A percentile compares a stretch with the other conserved stretches of the same genome.
These are phyloP conservation scores for Tuber calosporum DNA, from an alignment of 495 filamentous ascomycete genomes.

Conservation along the genomic window DNA sequence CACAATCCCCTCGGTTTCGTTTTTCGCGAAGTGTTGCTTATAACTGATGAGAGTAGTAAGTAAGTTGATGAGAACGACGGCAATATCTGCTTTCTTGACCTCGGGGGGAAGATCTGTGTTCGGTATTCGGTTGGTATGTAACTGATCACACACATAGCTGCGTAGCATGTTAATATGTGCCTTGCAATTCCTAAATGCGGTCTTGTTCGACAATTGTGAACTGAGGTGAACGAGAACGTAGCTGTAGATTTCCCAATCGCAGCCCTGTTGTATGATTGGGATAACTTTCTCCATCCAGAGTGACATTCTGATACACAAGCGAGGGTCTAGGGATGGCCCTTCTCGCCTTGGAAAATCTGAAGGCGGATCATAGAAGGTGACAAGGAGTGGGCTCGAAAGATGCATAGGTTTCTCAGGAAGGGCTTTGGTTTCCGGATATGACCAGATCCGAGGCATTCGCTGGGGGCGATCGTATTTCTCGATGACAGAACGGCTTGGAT, in stretches of 20 bases:
- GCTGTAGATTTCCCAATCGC: constrained; percentile 91
- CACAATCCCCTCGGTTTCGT: constrained; percentile 82
- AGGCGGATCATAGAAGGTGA: constrained; percentile 41
- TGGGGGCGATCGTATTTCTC: constrained; percentile 27
- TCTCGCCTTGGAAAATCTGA: constrained; percentile 38
- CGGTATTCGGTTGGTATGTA: constrained; percentile 63
- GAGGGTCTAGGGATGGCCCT: constrained; percentile 45
- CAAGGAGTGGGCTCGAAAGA: constrained; percentile 41
- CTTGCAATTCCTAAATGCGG: constrained; percentile 66
- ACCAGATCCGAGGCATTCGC: constrained; percentile 31
- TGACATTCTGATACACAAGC: constrained; percentile 55
- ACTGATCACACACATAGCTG: constrained; percentile 68
- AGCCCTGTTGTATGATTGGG: constrained; percentile 63
- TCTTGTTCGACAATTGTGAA: constrained; percentile 79
- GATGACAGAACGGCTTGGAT: constrained; percentile 17
- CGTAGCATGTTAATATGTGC: constrained; percentile 70
- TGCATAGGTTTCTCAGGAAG: constrained; percentile 42
- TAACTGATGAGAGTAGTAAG: constrained; percentile 82
- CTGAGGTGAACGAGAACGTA: constrained; percentile 82
- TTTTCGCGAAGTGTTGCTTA: constrained; percentile 72
- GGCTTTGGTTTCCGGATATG: constrained; percentile 36
- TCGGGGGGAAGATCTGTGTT: constrained; percentile 68
- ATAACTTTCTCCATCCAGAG: constrained; percentile 72
- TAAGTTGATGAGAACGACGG: constrained; percentile 75
- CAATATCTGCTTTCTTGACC: constrained; percentile 79